Base-by-base conservation (phyloP, 495 filamentous ascomycete species). In the Aspergillus ostianus region DNA sequence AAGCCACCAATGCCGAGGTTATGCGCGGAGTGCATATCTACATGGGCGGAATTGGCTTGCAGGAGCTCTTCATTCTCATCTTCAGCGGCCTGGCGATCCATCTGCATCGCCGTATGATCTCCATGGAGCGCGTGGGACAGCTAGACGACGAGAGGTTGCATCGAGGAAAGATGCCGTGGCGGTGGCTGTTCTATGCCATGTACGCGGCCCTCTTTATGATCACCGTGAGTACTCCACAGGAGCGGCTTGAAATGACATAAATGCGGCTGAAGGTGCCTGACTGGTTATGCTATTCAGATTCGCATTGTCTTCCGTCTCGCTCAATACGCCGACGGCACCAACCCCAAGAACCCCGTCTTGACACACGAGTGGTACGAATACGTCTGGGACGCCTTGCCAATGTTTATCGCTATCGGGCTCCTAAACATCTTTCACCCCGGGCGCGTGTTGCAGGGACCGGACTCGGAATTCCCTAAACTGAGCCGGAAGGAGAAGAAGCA, bases 41-140 rank as follows among this genome's bases (percentile, higher is more conserved):
- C 66, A 81, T 85, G 71, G 80, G 71, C 6, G 87, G 86, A 5
- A 79, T 88, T 15, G 82, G 82, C 6, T 47, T 88, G 2, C 87
- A 89, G 62, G 68, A 85, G 61, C 58, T 78, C 32, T 88, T 88
- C 72, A 80, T 89, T 13, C 15, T 85, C 2, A 48, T 80, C 18
- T 87, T 88, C 62, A 29, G 73, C 1, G 69, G 21, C 0, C 61
- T 88, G 2, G 71, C 74, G 30, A 65, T 82, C 23, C 66, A 70
- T 6, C 84, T 87, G 60, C 83, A 85, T 21, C 56, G 62, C 18
- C 21, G 51, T 7, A 32, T 82, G 21, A 64, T 77, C 0, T 61
- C 78, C 20, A 32, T 78, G 6, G 64, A 83, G n/a, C 72, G 80
- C 13, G 69, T 67, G 17, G 54, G 83, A 4, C 58, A 67, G 3